A percentile compares a stretch with the other conserved stretches of the same genome.
Evolutionary conservation across 106 monocot genomes (phyloP).

Genomic region (Narthecium ossifragum): DNA sequence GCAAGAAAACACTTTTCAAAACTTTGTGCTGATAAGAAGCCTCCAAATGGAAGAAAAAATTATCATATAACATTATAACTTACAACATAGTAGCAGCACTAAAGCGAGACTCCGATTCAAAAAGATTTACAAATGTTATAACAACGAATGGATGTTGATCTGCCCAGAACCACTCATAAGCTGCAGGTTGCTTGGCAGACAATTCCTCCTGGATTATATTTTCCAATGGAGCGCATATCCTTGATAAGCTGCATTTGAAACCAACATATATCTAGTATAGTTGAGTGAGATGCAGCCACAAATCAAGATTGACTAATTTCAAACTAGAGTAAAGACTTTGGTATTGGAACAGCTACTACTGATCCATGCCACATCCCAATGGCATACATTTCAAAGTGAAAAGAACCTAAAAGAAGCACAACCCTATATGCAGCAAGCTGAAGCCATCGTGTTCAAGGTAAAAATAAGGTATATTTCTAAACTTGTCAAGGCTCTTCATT

Average conservation of each 20-base stretch:
- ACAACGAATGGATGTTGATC: slow-evolving; percentile 70
- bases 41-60: background rate
- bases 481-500: no score
- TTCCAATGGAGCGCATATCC: slow-evolving; percentile 59
- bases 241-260: slow-evolving; percentile 61
- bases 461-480: no score
- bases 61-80: slow-evolving; percentile 5
- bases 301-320: no score
- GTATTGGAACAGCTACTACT: no score
- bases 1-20: slow-evolving; percentile 7
- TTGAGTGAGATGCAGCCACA: no score
- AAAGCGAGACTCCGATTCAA: slow-evolving; percentile 66
- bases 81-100: slow-evolving; percentile 56
- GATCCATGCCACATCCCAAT: no score
- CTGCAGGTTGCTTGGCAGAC: slow-evolving; percentile 54
- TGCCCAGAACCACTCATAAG: slow-evolving; percentile 85
- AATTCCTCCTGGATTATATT: slow-evolving; percentile 60
- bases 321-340: no score
- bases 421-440: no score
- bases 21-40: slow-evolving; percentile 1
- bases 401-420: no score
- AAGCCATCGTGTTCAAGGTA: no score
- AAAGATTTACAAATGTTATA: slow-evolving; percentile 65
- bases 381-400: no score
- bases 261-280: no score